phyloP scores from a whole-genome alignment of 2,329 filamentous ascomycete species.

The Microdochium nivale region DNA sequence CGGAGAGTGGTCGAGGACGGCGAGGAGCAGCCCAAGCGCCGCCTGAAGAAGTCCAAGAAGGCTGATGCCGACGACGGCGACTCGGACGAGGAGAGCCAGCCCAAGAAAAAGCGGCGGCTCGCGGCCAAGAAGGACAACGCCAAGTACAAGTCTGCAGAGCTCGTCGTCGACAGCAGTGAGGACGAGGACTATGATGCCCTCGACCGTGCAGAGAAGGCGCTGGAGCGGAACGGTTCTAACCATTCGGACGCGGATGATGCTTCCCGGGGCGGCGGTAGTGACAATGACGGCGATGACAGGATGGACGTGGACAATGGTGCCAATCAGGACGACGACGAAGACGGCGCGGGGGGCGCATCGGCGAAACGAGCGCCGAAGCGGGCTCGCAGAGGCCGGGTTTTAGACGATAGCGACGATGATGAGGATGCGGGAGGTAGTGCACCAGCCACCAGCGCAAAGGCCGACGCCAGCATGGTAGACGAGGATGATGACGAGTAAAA shows the following conservation, averaged over 20 bases:
- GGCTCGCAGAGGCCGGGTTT: constrained; percentile 39
- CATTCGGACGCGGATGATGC: constrained; percentile 21
- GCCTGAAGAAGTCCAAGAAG: constrained; percentile 51
- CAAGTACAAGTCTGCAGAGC: constrained; percentile 83
- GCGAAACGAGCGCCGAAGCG: constrained; percentile 33
- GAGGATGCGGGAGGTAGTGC: constrained; percentile 28
- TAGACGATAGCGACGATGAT: constrained; percentile 46
- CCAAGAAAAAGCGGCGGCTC: constrained; percentile 54
- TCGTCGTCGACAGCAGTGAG: constrained; percentile 69
- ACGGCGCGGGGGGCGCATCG: constrained; percentile 38
- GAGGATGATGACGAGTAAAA: constrained; percentile 20
- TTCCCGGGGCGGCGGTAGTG: constrained; percentile 13
- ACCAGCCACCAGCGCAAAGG: constrained; percentile 6
- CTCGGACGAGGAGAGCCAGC: constrained; percentile 40
- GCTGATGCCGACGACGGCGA: constrained; percentile 36
- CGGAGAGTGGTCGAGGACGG: constrained; percentile 12
- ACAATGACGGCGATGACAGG: constrained; percentile 27
- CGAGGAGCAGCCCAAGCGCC: constrained; percentile 31
- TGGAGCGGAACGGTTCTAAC: constrained; percentile 21
- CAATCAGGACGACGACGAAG: constrained; percentile 38
- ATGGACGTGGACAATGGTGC: constrained; percentile 44
- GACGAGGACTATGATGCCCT: constrained; percentile 33
- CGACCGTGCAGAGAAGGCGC: constrained; percentile 34
- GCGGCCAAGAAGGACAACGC: constrained; percentile 37
- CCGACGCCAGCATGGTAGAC: constrained; percentile 23